Conservation (phyloP, 2,329 filamentous ascomycete species). For the Penicillium corylophilum region DNA sequence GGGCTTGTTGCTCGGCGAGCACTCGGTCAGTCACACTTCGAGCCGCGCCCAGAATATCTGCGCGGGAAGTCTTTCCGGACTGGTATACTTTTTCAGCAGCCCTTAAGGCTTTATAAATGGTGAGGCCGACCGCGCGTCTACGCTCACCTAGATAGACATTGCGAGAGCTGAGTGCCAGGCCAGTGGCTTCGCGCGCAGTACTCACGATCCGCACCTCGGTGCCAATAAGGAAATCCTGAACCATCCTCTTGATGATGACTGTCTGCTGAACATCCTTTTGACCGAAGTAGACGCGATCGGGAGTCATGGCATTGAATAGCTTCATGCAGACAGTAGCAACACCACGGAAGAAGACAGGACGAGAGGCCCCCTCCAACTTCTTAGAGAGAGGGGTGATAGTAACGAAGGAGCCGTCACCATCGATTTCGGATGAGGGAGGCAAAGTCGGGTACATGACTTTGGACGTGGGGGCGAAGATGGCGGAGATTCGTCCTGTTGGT, state of each 20-base stretch:
- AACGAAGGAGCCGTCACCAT: conserved; percentile 83
- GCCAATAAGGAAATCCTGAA: conserved; percentile 80
- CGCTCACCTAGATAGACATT: conserved; percentile 88
- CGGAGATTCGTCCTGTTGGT: conserved; percentile 64
- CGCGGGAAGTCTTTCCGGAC: conserved; percentile 55
- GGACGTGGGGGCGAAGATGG: conserved; percentile 83
- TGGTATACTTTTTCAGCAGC: conserved; percentile 69
- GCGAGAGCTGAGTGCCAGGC: conserved; percentile 84
- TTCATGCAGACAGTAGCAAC: conserved; percentile 97
- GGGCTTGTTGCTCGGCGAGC: conserved; percentile 60
- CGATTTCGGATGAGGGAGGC: conserved; percentile 67
- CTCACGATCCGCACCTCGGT: conserved; percentile 70
- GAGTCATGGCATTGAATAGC: conserved; percentile 77
- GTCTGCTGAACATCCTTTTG: conserved; percentile 98
- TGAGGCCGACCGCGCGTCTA: conserved; percentile 68
- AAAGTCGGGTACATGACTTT: conserved; percentile 84
- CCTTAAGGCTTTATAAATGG: conserved; percentile 67
- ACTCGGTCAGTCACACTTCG: conserved; percentile 57
- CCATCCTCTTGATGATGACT: conserved; percentile 81
- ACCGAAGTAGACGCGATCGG: conserved; percentile 84
- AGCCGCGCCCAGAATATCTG: conserved; percentile 71
- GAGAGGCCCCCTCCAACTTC: conserved; percentile 76
- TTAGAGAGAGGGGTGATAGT: conserved; percentile 81
- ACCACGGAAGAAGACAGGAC: conserved; percentile 93
- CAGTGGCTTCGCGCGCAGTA: conserved; percentile 75